Conservation (phyloP, 148 eudicot species). For the Rhododendron kiyosumense region DNA sequence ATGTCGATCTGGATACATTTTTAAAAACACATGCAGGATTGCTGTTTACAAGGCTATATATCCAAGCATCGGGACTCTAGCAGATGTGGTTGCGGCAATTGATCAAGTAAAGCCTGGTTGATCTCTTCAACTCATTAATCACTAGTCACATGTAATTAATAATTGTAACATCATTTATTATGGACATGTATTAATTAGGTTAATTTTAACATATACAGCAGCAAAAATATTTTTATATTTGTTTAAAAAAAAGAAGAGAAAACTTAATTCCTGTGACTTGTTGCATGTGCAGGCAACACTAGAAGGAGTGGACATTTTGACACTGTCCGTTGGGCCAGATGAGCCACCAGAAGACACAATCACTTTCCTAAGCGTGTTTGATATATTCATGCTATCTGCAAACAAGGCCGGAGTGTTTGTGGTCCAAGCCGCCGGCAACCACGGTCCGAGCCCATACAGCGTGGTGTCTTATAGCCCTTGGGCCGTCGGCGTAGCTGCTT, state of each 20-base stretch:
- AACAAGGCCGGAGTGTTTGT: slow-evolving; percentile 80
- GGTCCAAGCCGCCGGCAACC: slow-evolving; percentile 87
- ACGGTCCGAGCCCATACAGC: slow-evolving; percentile 59
- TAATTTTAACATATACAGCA: not conserved
- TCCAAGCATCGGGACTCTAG: slow-evolving; percentile 70
- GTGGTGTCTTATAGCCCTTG: slow-evolving; percentile 91
- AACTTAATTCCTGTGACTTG: not conserved
- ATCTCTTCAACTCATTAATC: not conserved
- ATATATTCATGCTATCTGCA: slow-evolving; percentile 70
- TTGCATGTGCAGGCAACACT: slow-evolving; percentile 63
- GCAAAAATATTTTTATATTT: no score
- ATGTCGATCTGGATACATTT: not conserved
- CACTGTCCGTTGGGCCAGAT: slow-evolving; percentile 87
- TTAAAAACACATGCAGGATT: slow-evolving; percentile 48
- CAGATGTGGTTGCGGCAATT: slow-evolving; percentile 87
- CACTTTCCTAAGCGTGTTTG: slow-evolving; percentile 78
- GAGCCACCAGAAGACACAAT: slow-evolving; percentile 68
- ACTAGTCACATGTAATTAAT: not conserved
- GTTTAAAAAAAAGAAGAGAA: no score
- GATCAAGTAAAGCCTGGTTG: slow-evolving; percentile 66
- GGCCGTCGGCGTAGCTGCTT: slow-evolving; percentile 75
- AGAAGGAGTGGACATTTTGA: slow-evolving; percentile 80
- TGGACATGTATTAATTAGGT: no score
- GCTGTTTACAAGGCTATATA: slow-evolving; percentile 94
- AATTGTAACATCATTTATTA: no score